These are phyloP conservation scores for Lactifluus pinguis DNA, from an alignment of 768 basidiomycete genomes.

Conservation along the genomic window DNA sequence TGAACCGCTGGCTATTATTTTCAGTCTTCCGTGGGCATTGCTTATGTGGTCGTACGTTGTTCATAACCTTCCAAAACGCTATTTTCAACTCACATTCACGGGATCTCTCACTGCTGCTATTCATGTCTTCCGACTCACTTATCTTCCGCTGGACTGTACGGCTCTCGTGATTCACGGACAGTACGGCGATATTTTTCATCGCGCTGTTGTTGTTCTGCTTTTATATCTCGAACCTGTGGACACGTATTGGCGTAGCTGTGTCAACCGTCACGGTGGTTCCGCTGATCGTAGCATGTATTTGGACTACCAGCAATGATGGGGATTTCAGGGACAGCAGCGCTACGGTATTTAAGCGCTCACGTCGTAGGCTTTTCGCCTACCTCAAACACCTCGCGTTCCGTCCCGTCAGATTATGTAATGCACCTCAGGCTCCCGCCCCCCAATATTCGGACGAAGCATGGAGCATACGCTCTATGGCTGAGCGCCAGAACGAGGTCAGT, in stretches of 20 bases:
- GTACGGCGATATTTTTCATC: constrained; percentile 11
- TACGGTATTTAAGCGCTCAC: not conserved
- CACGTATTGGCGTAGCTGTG: not conserved
- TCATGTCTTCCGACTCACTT: too few species aligned
- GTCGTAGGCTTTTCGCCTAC: not conserved
- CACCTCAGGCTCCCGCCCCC: not conserved
- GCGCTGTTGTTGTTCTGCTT: constrained; percentile 11
- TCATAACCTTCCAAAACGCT: not conserved
- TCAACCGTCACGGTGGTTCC: not conserved
- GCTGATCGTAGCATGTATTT: constrained; percentile 3
- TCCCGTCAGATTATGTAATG: not conserved
- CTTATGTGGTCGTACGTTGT: constrained; percentile 51
- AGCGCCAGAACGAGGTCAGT: not conserved
- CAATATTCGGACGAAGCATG: too few species aligned
- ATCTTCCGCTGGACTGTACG: too few species aligned
- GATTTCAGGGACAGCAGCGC: not conserved
- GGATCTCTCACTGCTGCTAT: too few species aligned
- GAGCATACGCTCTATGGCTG: not conserved
- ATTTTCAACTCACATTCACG: not conserved
- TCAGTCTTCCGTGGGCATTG: constrained; percentile 47
- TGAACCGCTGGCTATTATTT: constrained; percentile 43
- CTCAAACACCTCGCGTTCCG: not conserved
- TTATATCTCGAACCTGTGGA: not conserved
- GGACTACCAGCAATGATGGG: not conserved
- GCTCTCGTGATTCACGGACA: not conserved